These are phyloP conservation scores for Cercospora janseana DNA, from an alignment of 2,329 filamentous ascomycete species.

Conservation along the genomic window DNA sequence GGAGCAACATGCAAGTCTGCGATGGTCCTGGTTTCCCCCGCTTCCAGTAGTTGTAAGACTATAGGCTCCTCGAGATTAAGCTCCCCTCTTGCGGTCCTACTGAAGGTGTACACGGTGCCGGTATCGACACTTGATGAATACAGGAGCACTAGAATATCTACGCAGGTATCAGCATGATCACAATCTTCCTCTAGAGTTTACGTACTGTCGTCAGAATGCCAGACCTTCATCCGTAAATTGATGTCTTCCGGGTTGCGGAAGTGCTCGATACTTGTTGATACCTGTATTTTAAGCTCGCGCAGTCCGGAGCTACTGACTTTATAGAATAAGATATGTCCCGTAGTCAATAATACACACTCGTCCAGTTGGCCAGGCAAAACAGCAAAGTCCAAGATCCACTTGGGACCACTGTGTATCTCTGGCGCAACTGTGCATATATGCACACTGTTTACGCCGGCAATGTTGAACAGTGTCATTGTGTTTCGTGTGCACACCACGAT, in stretches of 20 bases:
- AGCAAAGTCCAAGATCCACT: conserved; percentile 60
- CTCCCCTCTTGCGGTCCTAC: background rate
- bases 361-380: conserved; percentile 48
- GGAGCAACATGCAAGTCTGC: background rate
- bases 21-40: background rate
- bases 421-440: conserved; percentile 32
- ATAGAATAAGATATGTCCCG: conserved; percentile 47
- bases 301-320: conserved; percentile 25
- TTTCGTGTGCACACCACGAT: conserved; percentile 55
- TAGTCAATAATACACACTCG: conserved; percentile 61
- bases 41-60: background rate
- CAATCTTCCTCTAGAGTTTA: background rate
- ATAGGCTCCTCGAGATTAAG: background rate
- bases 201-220: conserved; percentile 37
- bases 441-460: conserved; percentile 27
- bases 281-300: conserved; percentile 26
- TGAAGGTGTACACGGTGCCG: background rate
- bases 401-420: conserved; percentile 30
- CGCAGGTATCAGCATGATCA: background rate
- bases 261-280: conserved; percentile 53
- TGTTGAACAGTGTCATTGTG: conserved; percentile 38
- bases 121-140: conserved; percentile 9
- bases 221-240: conserved; percentile 44
- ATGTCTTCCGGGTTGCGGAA: conserved; percentile 55
- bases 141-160: conserved; percentile 9